Conservation (phyloP, 345 rosid genomes). For the Toxicodendron radicans region DNA sequence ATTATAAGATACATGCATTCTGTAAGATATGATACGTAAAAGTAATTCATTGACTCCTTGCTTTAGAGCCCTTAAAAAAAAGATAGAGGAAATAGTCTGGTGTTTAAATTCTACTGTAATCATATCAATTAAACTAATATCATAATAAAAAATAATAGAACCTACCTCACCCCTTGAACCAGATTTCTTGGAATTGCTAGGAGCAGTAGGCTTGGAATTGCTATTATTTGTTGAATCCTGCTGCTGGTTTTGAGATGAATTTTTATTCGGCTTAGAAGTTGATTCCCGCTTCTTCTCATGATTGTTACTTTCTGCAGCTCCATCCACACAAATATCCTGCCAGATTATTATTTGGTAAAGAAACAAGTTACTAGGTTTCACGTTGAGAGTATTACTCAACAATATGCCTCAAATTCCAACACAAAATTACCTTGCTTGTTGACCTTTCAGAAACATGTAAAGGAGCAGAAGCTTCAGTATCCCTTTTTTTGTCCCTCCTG, state of each 20-base stretch:
- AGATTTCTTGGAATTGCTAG: conserved; percentile 54
- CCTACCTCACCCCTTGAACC: conserved; percentile 71
- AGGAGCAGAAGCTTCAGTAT: conserved; percentile 32
- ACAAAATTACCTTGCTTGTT: conserved; percentile 52
- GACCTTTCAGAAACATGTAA: conserved; percentile 40
- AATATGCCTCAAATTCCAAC: conserved; percentile 15
- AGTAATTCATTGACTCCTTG: not conserved
- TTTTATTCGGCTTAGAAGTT: conserved; percentile 29
- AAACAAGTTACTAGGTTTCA: conserved; percentile 2
- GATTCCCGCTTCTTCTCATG: conserved; percentile 41
- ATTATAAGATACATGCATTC: not conserved
- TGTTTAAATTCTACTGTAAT: conserved; percentile 4
- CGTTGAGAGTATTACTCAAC: not conserved
- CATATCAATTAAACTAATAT: not conserved
- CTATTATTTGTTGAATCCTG: conserved; percentile 34
- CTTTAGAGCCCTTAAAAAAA: not conserved
- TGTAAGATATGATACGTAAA: not conserved
- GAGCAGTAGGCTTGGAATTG: conserved; percentile 30
- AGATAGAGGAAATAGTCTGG: not conserved
- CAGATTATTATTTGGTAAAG: not conserved
- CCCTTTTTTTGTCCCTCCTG: conserved; percentile 59
- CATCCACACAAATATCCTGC: conserved; percentile 41
- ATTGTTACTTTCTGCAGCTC: conserved; percentile 35
- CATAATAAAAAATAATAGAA: conserved; percentile 3
- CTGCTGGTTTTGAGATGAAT: conserved; percentile 37